Evolutionary conservation across 163 green algal genomes (phyloP).

Genomic region (Prototheca stagnorum): DNA sequence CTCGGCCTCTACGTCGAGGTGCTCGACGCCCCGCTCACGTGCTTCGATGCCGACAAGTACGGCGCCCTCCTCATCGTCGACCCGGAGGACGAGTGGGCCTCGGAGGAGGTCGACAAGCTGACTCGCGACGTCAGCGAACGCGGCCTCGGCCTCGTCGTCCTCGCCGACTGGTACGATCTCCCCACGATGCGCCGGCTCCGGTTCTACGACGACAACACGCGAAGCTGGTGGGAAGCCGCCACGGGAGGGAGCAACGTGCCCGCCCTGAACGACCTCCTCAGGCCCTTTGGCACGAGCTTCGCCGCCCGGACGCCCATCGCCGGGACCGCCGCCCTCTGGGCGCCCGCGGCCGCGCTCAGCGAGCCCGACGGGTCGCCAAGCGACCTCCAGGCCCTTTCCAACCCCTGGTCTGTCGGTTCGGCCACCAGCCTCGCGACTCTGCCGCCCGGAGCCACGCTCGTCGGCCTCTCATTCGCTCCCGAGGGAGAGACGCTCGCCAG

Average conservation of each 20-base stretch:
- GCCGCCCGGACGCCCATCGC: conserved; percentile 23
- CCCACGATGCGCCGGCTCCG: conserved; percentile 63
- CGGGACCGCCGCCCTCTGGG: not conserved
- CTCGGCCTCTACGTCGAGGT: conserved; percentile 49
- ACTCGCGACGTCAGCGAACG: conserved; percentile 44
- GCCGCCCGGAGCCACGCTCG: no score
- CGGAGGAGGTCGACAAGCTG: conserved; percentile 57
- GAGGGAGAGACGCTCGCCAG: no score
- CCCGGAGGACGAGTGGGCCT: conserved; percentile 86
- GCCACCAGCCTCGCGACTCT: no score
- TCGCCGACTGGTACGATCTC: conserved; percentile 92
- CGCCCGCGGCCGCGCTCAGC: conserved; percentile 10
- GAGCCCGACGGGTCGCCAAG: not conserved
- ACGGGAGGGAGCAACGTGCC: conserved; percentile 84
- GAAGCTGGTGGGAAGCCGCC: conserved; percentile 79
- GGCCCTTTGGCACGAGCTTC: conserved; percentile 58
- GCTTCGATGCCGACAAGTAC: conserved; percentile 79
- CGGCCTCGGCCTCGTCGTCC: conserved; percentile 74
- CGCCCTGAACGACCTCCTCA: conserved; percentile 89
- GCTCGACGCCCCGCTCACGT: conserved; percentile 74
- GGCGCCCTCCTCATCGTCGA: conserved; percentile 78
- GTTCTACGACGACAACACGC: conserved; percentile 99
- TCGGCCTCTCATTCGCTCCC: no score
- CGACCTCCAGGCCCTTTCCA: no score
- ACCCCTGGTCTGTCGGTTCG: no score